These are phyloP conservation scores for Ganoderma lucidum DNA, from an alignment of 1,284 basidiomycete genomes.

Conservation along the genomic window DNA sequence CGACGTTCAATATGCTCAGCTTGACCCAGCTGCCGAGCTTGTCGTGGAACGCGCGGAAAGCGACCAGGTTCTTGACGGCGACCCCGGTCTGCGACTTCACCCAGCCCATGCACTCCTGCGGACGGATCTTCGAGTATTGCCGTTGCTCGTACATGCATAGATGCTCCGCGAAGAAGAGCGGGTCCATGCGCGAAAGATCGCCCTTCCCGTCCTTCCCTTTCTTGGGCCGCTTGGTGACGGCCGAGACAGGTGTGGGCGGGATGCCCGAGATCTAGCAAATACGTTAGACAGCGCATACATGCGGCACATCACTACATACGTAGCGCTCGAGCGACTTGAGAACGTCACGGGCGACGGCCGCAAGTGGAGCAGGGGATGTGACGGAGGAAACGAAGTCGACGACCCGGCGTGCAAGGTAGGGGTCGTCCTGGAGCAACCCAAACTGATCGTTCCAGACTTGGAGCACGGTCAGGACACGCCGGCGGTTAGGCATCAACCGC, in stretches of 20 bases:
- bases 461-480: constrained; percentile 63
- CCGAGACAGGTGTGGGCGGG: constrained; percentile 36
- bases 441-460: constrained; percentile 69
- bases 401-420: constrained; percentile 61
- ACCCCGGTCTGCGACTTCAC: constrained; percentile 50
- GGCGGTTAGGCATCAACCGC: constrained; percentile 63
- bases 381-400: constrained; percentile 63
- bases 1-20: constrained; percentile 60
- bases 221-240: constrained; percentile 37
- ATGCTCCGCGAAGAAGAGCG: constrained; percentile 68
- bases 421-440: constrained; percentile 68
- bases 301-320: constrained; percentile 46
- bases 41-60: constrained; percentile 68
- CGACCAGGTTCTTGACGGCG: constrained; percentile 52
- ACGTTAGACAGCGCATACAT: constrained; percentile 3
- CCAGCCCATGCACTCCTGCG: constrained; percentile 69
- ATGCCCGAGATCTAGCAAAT: constrained; percentile 36
- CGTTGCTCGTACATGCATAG: constrained; percentile 65
- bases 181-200: constrained; percentile 62
- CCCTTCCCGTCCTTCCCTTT: constrained; percentile 55
- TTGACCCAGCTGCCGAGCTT: constrained; percentile 73
- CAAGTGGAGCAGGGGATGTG: constrained; percentile 49
- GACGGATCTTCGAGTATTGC: constrained; percentile 64
- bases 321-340: constrained; percentile 61
- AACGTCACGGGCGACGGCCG: constrained; percentile 57